A percentile compares a stretch with the other conserved stretches of the same genome.
These are phyloP conservation scores for Atkinsonella texensis DNA, from an alignment of 2,329 filamentous ascomycete species.

Conservation along the genomic window DNA sequence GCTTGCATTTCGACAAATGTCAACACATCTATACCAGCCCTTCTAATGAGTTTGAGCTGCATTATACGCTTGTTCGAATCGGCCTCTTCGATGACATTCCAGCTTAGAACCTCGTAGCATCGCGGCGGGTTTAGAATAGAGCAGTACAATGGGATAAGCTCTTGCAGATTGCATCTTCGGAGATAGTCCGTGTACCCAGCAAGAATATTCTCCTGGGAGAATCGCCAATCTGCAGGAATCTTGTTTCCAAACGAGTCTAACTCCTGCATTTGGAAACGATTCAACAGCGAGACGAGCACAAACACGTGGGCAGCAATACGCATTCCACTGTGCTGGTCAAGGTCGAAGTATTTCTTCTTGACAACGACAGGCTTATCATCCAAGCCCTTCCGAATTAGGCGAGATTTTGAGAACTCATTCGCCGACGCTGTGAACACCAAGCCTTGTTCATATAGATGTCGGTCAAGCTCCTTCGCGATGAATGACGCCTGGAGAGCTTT, in stretches of 20 bases:
- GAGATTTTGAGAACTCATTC: conserved; percentile 13
- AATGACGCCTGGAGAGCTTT: conserved; percentile 69
- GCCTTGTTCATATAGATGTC: conserved; percentile 49
- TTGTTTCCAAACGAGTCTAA: conserved; percentile 7
- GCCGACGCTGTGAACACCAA: conserved; percentile 20
- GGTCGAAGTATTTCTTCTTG: conserved; percentile 36
- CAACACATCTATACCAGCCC: conserved; percentile 59
- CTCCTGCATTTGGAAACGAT: conserved; percentile 33
- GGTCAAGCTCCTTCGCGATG: conserved; percentile 49
- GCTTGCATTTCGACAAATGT: conserved; percentile 63
- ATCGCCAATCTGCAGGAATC: conserved; percentile 17
- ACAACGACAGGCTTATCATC: conserved; percentile 21
- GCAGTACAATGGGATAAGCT: conserved; percentile 79
- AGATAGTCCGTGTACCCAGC: conserved; percentile 74
- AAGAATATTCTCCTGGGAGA: conserved; percentile 61
- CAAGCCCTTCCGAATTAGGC: conserved; percentile 14
- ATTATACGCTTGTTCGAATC: conserved; percentile 51
- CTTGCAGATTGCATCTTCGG: conserved; percentile 57
- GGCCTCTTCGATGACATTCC: conserved; percentile 63
- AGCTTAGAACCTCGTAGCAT: conserved; percentile 59
- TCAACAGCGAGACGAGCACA: conserved; percentile 55
- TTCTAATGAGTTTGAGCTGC: conserved; percentile 63
- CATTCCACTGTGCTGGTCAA: conserved; percentile 50
- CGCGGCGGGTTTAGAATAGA: conserved; percentile 58
- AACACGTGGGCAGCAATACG: conserved; percentile 57